These are phyloP conservation scores for Hansenula sp. DNA, from an alignment of 1,139 yeast genomes.

Conservation along the genomic window DNA sequence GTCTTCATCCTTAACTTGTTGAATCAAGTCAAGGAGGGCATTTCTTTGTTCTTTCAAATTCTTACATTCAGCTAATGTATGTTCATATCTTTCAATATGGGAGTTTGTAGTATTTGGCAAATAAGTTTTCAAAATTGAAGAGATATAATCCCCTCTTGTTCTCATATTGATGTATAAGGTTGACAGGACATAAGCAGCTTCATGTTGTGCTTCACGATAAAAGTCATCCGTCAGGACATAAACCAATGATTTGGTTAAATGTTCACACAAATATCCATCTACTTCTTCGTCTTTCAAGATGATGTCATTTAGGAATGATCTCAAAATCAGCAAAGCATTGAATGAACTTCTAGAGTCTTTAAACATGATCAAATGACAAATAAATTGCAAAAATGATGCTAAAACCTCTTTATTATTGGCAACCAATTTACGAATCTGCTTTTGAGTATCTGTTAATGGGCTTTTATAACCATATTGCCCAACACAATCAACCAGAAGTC, in stretches of 20 bases:
- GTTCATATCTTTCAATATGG: constrained; percentile 49
- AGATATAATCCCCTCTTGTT: constrained; percentile 44
- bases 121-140: constrained; percentile 31
- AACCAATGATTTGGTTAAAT: constrained; percentile 43
- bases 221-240: constrained; percentile 73
- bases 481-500: constrained; percentile 82
- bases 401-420: constrained; percentile 62
- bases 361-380: constrained; percentile 75
- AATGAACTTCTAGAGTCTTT: constrained; percentile 91
- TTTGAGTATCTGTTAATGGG: constrained; percentile 47
- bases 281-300: constrained; percentile 70
- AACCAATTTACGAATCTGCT: constrained; percentile 62
- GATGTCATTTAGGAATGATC: constrained; percentile 62
- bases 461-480: constrained; percentile 53
- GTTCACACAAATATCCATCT: constrained; percentile 60
- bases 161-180: constrained; percentile 73
- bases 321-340: constrained; percentile 77
- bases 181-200: constrained; percentile 85
- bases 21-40: constrained; percentile 63
- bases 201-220: constrained; percentile 83
- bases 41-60: constrained; percentile 72
- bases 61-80: constrained; percentile 55
- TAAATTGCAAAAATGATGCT: constrained; percentile 73
- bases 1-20: constrained; percentile 33
- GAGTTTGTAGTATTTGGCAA: constrained; percentile 34